Percentiles rank a stretch among this genome's conserved stretches.
phyloP scores from a whole-genome alignment of 768 basidiomycete species.

The Melanogaster broomeanus region DNA sequence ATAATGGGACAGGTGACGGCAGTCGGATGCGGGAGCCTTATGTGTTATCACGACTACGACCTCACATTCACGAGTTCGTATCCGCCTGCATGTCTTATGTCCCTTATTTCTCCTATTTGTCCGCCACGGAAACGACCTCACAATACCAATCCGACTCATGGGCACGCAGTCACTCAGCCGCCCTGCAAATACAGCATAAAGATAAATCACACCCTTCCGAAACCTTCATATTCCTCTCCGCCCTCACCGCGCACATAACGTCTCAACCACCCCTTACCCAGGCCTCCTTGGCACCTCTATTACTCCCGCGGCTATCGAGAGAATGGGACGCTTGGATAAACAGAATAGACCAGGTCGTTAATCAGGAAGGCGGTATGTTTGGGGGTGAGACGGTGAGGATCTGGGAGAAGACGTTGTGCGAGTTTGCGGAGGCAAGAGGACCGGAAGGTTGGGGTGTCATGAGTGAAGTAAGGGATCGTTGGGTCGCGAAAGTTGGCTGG shows the following conservation, averaged over 20 bases:
- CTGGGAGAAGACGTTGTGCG: slow-evolving; percentile 73
- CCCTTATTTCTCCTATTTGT: slow-evolving; percentile 76
- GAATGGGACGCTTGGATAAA: slow-evolving; percentile 84
- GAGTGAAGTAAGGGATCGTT: slow-evolving; percentile 56
- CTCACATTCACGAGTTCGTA: slow-evolving; percentile 75
- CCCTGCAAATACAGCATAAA: slow-evolving; percentile 53
- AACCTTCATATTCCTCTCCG: slow-evolving; percentile 68
- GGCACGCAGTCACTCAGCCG: slow-evolving; percentile 43
- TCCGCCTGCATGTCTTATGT: slow-evolving; percentile 80
- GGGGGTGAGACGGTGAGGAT: slow-evolving; percentile 63
- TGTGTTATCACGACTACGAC: slow-evolving; percentile 70
- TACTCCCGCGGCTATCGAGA: slow-evolving; percentile 63
- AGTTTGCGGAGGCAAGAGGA: slow-evolving; percentile 56
- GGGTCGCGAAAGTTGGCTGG: slow-evolving; percentile 81
- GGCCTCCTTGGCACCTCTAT: slow-evolving; percentile 52
- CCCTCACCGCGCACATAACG: slow-evolving; percentile 67
- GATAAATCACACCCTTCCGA: slow-evolving; percentile 74
- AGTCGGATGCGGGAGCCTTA: slow-evolving; percentile 81
- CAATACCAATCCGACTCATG: slow-evolving; percentile 24
- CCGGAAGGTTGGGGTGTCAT: slow-evolving; percentile 42
- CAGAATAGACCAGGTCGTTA: slow-evolving; percentile 68
- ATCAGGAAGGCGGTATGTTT: slow-evolving; percentile 78
- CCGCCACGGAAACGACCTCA: slow-evolving; percentile 24
- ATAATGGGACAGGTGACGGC: slow-evolving; percentile 28
- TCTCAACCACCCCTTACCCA: slow-evolving; percentile 70